Evolutionary conservation across 164 flowering plant genomes (phyloP), one percentile per base, ranked within the genome.

Genomic region (Hamamelis virginiana): DNA sequence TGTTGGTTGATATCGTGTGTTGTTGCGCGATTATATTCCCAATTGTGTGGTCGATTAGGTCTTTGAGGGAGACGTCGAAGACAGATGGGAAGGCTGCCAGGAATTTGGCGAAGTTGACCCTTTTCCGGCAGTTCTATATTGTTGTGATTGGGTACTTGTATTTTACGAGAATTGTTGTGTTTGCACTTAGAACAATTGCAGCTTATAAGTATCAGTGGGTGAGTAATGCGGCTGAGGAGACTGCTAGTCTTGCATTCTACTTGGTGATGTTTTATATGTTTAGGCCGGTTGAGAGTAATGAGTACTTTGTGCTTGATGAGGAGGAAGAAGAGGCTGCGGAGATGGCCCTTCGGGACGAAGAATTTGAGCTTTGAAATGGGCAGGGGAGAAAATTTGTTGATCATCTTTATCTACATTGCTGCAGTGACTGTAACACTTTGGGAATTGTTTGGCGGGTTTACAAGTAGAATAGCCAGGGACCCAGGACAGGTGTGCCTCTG

Each of bases 21-120:
- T 89, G 94, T 64, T 89, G 90, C n/a, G 91, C 92, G 0, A 84
- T 89, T 33, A 81, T 89, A 19, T 86, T 90, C 76, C 92, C 95
- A 1, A 90, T 90, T n/a, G 87, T 90, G 9, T 90, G 95, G 95
- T 90, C 95, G 1, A 88, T 90, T 16, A 51, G 87, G 56, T 77
- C 89, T 0, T 58, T 90, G 76, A 81, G 85, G 66, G 95, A 90
- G 75, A 85, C 91, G 0, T 90, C 95, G 0, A 90, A 90, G 73
- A 90, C 92, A 0, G 95, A 90, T 57, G 92, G 92, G 59, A 90
- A 88, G 75, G 95, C 95, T 3, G 92, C 95, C 0, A 74, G 87
- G 84, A 90, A 90, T 69, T 79, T 90, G 72, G 91, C 91, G 0
- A 90, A 90, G 75, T 69, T 90, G 74, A 80, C 86, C 0, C 82